Base-by-base conservation (phyloP, 2,329 filamentous ascomycete genomes). In the Fusarium sp. region DNA sequence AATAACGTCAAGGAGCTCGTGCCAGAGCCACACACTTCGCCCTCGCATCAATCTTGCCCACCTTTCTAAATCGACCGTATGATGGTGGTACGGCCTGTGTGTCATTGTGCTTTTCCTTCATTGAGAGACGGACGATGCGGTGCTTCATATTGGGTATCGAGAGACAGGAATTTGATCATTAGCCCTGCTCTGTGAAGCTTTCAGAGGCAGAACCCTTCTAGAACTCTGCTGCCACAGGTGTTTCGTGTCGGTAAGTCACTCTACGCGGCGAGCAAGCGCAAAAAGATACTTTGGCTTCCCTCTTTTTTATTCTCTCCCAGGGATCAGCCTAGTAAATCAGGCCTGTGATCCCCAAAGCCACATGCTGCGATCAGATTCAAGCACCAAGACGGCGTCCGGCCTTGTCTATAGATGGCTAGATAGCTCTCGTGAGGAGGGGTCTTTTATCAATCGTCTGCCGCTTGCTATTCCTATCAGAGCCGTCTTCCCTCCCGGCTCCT, bases 351-450 rank as follows among this genome's bases (percentile, higher is more conserved):
- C 70, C 59, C 59, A 40, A 74, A 74, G 70, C 72, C 72, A 74
- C 72, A 55, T 64, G 63, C 62, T 73, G 67, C 70, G 71, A 74
- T 72, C 65, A 72, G 71, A 73, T 74, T 73, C 72, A 72, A 70
- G 45, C 53, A 55, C 58, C 57, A 57, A 37, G 28, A 42, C 34
- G 23, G 51, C 31, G 37, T 28, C 61, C 50, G 37, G 62, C 46
- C 53, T 71, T 71, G 31, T 16, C 69, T 71, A 36, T 44, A 71
- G 53, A 52, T n/a, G 61, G 68, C 56, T 71, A 71, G 69, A 56
- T 31, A 62, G 49, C 45, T 46, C 66, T 63, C 45, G 50, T 58
- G 44, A 67, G 37, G 49, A 67, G 62, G 58, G 62, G 53, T 42
- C 55, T 51, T 54, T 44, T 70, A 70, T 70, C 67, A 67, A 70